Evolutionary conservation across 306 rosid genomes (phyloP).

Genomic region (Abrus precatorius): DNA sequence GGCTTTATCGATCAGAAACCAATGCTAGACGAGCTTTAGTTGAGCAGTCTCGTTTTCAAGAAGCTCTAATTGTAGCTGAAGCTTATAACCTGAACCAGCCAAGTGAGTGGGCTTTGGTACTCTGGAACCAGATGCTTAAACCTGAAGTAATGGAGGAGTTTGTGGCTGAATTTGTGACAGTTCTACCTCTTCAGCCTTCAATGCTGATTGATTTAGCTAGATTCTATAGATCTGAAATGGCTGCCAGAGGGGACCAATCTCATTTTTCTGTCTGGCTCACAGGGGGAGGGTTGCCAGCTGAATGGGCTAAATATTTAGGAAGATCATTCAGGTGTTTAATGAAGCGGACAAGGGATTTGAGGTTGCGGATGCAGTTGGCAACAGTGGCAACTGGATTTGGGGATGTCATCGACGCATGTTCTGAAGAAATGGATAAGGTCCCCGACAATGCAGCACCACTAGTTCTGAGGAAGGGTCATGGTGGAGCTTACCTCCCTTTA

Average conservation of each 20-base stretch:
- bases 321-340: constrained; percentile 91
- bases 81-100: constrained; percentile 97
- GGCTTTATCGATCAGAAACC: constrained; percentile 86
- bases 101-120: constrained; percentile 96
- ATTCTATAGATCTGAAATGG: constrained; percentile 90
- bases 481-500: constrained; percentile 94
- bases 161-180: constrained; percentile 91
- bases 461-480: constrained; percentile 91
- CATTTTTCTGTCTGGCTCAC: constrained; percentile 98
- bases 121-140: constrained; percentile 97
- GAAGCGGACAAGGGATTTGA: constrained; percentile 89
- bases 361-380: constrained; percentile 79
- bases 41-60: constrained; percentile 97
- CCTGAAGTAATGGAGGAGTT: constrained; percentile 96
- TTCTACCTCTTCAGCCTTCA: constrained; percentile 89
- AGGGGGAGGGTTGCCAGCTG: constrained; percentile 97
- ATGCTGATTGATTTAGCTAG: constrained; percentile 86
- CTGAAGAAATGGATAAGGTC: constrained; percentile 75
- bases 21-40: constrained; percentile 88
- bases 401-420: constrained; percentile 70
- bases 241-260: constrained; percentile 97
- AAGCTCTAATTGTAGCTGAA: constrained; percentile 95
- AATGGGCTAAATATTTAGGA: constrained; percentile 94
- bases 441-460: constrained; percentile 89
- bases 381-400: constrained; percentile 83